A percentile compares a stretch with the other conserved stretches of the same genome.
Evolutionary conservation across 192 early-diverging fungal genomes (phyloP).

Genomic region (Coemansia sp.): DNA sequence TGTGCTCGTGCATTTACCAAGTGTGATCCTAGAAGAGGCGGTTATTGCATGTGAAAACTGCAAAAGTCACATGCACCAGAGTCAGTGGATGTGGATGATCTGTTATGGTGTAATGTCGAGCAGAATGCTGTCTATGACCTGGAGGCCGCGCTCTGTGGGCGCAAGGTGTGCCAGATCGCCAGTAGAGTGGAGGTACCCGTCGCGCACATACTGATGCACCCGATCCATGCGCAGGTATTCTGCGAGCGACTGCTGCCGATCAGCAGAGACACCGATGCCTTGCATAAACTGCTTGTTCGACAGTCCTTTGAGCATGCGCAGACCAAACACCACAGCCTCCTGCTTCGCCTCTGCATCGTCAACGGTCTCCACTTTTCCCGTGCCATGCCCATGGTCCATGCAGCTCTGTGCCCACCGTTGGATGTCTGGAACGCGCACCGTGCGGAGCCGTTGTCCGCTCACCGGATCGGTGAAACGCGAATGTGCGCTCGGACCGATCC

Average conservation of each 20-base stretch:
- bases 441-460: conserved; percentile 16
- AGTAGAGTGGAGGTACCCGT: conserved; percentile 25
- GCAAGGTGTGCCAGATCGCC: conserved; percentile 8
- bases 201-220: conserved; percentile 15
- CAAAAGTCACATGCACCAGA: conserved; percentile 15
- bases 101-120: conserved; percentile 30
- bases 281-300: conserved; percentile 20
- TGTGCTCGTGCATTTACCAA: neutral
- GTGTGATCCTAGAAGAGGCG: neutral
- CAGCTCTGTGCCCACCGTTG: conserved; percentile 32
- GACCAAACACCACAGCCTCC: conserved; percentile 53
- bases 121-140: conserved; percentile 42
- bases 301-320: conserved; percentile 53
- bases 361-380: conserved; percentile 1
- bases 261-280: conserved; percentile 6
- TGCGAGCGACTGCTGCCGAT: conserved; percentile 20
- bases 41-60: conserved; percentile 14
- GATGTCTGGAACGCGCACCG: conserved; percentile 35
- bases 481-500: conserved; percentile 62
- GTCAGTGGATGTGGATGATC: neutral
- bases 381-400: conserved; percentile 31
- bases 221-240: conserved; percentile 35
- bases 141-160: conserved; percentile 40
- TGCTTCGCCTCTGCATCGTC: conserved; percentile 17
- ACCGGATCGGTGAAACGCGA: conserved; percentile 46